Evolutionary conservation across 2,329 filamentous ascomycete genomes (phyloP).

Genomic region (Zymoseptoria crescenta): DNA sequence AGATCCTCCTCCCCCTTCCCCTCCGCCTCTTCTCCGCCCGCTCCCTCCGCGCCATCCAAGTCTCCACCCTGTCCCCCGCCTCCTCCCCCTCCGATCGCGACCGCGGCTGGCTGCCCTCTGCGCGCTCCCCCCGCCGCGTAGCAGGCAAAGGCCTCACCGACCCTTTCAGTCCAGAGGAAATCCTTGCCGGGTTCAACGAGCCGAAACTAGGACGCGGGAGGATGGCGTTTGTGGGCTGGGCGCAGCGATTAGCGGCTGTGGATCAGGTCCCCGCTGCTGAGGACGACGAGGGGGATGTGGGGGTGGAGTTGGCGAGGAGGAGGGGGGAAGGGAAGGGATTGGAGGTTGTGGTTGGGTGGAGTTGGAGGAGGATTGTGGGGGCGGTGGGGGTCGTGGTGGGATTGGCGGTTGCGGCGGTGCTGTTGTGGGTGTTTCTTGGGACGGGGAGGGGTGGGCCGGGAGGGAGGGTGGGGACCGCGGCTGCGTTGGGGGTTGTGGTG

Average conservation of each 20-base stretch:
- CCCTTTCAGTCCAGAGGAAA: slow-evolving; percentile 34
- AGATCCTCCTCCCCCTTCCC: slow-evolving; percentile 17
- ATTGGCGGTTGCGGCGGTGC: slow-evolving; percentile 22
- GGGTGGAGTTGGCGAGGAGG: slow-evolving; percentile 10
- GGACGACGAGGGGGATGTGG: slow-evolving; percentile 4
- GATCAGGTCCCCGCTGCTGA: not conserved
- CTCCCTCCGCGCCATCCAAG: slow-evolving; percentile 23
- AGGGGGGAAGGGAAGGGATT: slow-evolving; percentile 27
- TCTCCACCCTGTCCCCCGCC: slow-evolving; percentile 22
- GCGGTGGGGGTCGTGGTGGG: slow-evolving; percentile 25
- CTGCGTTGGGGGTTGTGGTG: slow-evolving; percentile 29
- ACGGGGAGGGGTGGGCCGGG: slow-evolving; percentile 26
- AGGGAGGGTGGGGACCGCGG: slow-evolving; percentile 29
- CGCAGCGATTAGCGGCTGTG: slow-evolving; percentile 28
- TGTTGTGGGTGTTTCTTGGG: slow-evolving; percentile 33
- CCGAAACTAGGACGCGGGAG: slow-evolving; percentile 30
- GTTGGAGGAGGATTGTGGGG: slow-evolving; percentile 21
- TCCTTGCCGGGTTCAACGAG: slow-evolving; percentile 29
- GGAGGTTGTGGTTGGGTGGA: slow-evolving; percentile 32
- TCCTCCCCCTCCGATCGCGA: slow-evolving; percentile 19
- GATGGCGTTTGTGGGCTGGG: slow-evolving; percentile 40
- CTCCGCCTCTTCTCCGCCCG: slow-evolving; percentile 27
- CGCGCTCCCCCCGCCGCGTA: slow-evolving; percentile 24
- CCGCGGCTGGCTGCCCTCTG: slow-evolving; percentile 24
- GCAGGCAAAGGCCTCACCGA: slow-evolving; percentile 26